These are phyloP conservation scores for Dryas octopetala DNA, from an alignment of 306 rosid genomes.

Conservation along the genomic window DNA sequence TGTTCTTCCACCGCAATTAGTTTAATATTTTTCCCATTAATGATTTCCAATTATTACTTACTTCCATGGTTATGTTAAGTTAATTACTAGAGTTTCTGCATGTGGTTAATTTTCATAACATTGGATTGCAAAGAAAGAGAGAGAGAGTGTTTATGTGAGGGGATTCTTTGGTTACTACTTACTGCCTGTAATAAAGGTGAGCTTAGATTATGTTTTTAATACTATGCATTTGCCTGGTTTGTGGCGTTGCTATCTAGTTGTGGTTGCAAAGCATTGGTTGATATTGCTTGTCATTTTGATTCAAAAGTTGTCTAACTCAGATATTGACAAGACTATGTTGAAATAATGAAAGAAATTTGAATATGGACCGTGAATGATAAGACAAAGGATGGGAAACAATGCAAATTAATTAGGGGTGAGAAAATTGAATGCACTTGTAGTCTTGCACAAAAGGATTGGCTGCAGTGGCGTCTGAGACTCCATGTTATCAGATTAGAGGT, in stretches of 20 bases:
- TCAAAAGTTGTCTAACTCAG: too few species aligned
- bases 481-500: too few species aligned
- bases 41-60: slow-evolving; percentile 11
- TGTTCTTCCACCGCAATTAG: slow-evolving; percentile 25
- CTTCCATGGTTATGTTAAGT: slow-evolving; percentile 30
- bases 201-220: slow-evolving; percentile 17
- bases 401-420: too few species aligned
- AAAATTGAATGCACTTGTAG: too few species aligned
- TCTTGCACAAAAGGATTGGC: too few species aligned
- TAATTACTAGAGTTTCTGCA: slow-evolving; percentile 16
- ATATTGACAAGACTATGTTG: too few species aligned
- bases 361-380: too few species aligned
- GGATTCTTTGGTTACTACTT: slow-evolving; percentile 30
- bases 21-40: slow-evolving; percentile 14
- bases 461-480: too few species aligned
- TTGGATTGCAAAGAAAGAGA: slow-evolving; percentile 24
- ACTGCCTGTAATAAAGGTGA: slow-evolving; percentile 25
- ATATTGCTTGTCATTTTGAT: too few species aligned
- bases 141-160: not conserved
- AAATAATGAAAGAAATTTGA: too few species aligned
- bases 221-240: not conserved
- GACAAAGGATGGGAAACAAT: too few species aligned
- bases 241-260: not conserved
- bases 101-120: slow-evolving; percentile 13
- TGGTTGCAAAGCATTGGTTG: too few species aligned